phyloP scores from a whole-genome alignment of 306 rosid genomes.

The Glycine tomentella region DNA sequence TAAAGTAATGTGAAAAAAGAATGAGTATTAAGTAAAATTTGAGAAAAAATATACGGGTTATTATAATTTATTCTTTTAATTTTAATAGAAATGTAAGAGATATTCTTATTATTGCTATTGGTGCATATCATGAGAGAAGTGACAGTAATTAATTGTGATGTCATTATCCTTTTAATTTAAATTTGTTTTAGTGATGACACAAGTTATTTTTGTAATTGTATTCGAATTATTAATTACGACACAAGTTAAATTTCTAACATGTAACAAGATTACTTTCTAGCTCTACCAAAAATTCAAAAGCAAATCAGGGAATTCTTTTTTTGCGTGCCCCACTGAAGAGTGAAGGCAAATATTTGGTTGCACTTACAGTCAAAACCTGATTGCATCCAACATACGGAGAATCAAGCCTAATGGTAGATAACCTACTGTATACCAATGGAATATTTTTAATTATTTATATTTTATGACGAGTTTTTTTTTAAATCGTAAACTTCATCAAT shows the following conservation, averaged over 20 bases:
- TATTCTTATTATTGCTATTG: neutral
- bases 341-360: slow-evolving; percentile 3
- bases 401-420: neutral
- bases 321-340: neutral
- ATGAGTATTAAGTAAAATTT: no score
- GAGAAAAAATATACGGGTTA: no score
- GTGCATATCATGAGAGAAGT: slow-evolving; percentile 42
- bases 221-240: no score
- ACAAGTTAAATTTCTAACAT: no score
- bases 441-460: neutral
- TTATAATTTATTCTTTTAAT: no score
- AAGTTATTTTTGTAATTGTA: no score
- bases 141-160: slow-evolving; percentile 1
- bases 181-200: no score
- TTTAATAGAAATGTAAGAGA: slow-evolving; percentile 26
- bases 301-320: no score
- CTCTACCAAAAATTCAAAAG: no score
- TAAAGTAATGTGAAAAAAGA: no score
- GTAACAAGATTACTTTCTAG: no score
- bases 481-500: neutral
- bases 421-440: neutral
- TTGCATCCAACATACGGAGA: neutral
- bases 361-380: slow-evolving; percentile 18
- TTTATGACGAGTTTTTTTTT: neutral
- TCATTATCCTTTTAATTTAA: no score